Evolutionary conservation across 306 rosid species (phyloP).

Genomic region (Sicyos edulis): DNA sequence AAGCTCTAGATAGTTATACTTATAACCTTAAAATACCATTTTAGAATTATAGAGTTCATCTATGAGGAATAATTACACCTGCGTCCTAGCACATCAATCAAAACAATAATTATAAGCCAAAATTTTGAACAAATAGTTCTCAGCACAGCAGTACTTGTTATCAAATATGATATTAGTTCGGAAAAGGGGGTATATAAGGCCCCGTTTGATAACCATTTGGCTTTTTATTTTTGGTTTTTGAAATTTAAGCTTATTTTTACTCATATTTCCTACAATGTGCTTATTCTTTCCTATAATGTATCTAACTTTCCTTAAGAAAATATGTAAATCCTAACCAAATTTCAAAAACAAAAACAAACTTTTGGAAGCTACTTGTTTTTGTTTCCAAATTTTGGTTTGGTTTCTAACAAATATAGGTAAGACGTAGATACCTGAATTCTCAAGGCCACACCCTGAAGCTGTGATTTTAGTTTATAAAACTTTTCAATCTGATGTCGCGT

Average conservation of each 20-base stretch:
- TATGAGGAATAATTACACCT: neutral
- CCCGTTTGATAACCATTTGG: no score
- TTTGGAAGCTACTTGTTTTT: no score
- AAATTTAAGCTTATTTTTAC: no score
- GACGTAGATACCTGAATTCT: conserved; percentile 73
- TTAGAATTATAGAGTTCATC: neutral
- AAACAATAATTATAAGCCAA: neutral
- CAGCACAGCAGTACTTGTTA: neutral
- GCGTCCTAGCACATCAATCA: neutral
- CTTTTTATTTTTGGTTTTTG: no score
- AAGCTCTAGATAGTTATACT: neutral
- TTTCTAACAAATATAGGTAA: no score
- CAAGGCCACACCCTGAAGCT: conserved; percentile 74
- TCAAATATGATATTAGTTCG: neutral
- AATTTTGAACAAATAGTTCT: neutral
- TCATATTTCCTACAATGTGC: no score
- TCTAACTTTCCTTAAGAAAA: no score
- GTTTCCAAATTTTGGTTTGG: no score
- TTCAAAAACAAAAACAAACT: no score
- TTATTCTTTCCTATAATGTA: no score
- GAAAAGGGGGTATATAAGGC: neutral
- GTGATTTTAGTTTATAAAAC: conserved; percentile 72
- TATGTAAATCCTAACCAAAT: no score
- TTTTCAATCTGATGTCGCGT: conserved; percentile 75
- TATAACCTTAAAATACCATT: neutral